Percentiles rank a stretch among this genome's conserved stretches.
Evolutionary conservation across 2,329 filamentous ascomycete species (phyloP).

Genomic region (Hypomyces rosellus): DNA sequence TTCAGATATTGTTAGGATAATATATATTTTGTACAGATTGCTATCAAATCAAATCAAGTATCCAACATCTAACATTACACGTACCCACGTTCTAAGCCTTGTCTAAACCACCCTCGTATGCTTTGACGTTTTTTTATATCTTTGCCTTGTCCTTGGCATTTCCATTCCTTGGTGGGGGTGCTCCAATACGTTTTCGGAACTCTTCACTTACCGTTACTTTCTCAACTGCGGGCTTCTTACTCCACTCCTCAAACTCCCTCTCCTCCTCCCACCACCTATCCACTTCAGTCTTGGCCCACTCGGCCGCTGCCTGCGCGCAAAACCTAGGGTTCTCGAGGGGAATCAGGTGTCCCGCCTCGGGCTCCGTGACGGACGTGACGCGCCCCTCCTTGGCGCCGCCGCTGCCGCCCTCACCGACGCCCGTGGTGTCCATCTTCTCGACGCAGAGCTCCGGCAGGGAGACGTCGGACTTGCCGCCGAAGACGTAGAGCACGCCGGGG

Average conservation of each 20-base stretch:
- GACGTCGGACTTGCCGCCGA: slow-evolving; percentile 55
- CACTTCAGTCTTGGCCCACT: slow-evolving; percentile 54
- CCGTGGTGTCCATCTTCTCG: slow-evolving; percentile 59
- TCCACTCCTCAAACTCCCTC: slow-evolving; percentile 51
- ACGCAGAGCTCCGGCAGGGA: slow-evolving; percentile 43
- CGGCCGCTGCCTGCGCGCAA: slow-evolving; percentile 55
- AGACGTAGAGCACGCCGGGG: slow-evolving; percentile 63
- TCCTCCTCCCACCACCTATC: slow-evolving; percentile 52
- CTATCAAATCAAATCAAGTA: too few relatives aligned
- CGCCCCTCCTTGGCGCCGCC: slow-evolving; percentile 57
- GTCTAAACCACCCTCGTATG: too few relatives aligned
- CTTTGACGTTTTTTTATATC: slow-evolving; percentile 16
- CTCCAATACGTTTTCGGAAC: slow-evolving; percentile 45
- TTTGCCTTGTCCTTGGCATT: slow-evolving; percentile 19
- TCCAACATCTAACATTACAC: too few relatives aligned
- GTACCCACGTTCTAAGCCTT: too few relatives aligned
- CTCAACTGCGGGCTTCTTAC: slow-evolving; percentile 38
- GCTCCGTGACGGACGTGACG: slow-evolving; percentile 59
- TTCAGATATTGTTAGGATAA: too few relatives aligned
- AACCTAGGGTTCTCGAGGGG: slow-evolving; percentile 70
- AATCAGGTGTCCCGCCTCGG: slow-evolving; percentile 69
- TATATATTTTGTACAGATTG: too few relatives aligned
- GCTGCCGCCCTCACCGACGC: slow-evolving; percentile 59
- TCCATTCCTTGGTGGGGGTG: slow-evolving; percentile 15
- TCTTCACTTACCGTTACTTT: slow-evolving; percentile 48